Conservation (phyloP, 192 early-diverging fungal species). For the Ambispora gerdemannii region DNA sequence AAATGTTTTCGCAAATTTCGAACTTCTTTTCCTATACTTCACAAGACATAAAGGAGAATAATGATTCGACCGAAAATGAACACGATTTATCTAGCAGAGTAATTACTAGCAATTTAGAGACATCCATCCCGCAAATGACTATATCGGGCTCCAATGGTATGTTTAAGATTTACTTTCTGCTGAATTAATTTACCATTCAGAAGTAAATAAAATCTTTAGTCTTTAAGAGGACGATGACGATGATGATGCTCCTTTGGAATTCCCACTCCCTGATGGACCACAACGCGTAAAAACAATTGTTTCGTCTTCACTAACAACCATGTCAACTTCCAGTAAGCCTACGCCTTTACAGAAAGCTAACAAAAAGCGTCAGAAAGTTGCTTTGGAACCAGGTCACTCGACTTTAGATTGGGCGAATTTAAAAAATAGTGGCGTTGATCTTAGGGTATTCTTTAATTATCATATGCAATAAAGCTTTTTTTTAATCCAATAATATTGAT, state of each 20-base stretch:
- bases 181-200: neutral
- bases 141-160: neutral
- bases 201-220: neutral
- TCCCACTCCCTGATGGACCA: slow-evolving; percentile 5
- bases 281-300: slow-evolving; percentile 4
- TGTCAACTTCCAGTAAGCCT: neutral
- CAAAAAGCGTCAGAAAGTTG: slow-evolving; percentile 66
- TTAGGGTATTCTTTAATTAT: slow-evolving; percentile 49
- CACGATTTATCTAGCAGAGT: neutral
- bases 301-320: neutral
- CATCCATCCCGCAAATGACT: neutral
- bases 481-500: neutral
- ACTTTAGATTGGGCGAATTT: slow-evolving; percentile 92
- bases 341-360: slow-evolving; percentile 25
- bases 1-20: neutral
- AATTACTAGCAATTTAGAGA: neutral
- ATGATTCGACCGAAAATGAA: too few species aligned
- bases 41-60: neutral
- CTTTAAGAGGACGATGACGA: neutral
- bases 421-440: slow-evolving; percentile 67
- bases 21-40: neutral
- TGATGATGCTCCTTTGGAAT: neutral
- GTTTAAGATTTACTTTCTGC: neutral
- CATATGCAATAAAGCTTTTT: neutral
- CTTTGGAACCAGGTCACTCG: slow-evolving; percentile 82